Evolutionary conservation across 129 eudicot genomes (phyloP), one percentile per base, ranked within the genome.

Genomic region (Flaveria trinervia): DNA sequence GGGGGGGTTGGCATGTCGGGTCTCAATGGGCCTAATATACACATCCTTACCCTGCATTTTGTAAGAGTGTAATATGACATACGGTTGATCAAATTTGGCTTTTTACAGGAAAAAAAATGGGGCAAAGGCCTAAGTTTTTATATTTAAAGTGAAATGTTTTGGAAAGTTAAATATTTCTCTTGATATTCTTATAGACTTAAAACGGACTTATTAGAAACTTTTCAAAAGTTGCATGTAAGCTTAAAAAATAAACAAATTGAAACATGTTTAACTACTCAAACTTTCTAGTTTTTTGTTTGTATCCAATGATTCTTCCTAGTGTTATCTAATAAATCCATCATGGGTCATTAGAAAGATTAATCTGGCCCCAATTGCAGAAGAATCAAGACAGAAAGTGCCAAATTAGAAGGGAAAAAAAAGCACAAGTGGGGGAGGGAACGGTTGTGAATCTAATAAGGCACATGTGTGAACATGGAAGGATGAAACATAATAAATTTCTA

Each of bases 391-490:
- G 22, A 48, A 75, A 64, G 51, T 75, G 79, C 50, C 79, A 75
- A 75, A 61, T 48, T 62, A 48, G 78, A 60, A 56, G 39, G 18
- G 16, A 59, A 73, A 56, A 23, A 4, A 22, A 60, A 75, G 26
- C 41, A 57, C 55, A 57, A 73, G 77, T 72, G 56, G 77, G 52
- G 46, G 17, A 28, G 17, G 44, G 50, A 7, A 48, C 15, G 13
- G 16, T 45, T 64, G 26, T 46, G 61, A 46, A 75, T 46, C 28
- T 64, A 75, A 75, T 6, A 64, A 49, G 22, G 10, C 65, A 12
- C 72, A 65, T 64, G 64, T 30, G 64, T 75, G 65, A 48, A 23
- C 72, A 75, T 75, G 79, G 8, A n/a, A 12, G 79, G 79, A 41
- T 46, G 20, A 28, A 50, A 16, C 41, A 64, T n/a, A 11, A 61